Evolutionary conservation across 2,329 filamentous ascomycete species (phyloP).

Genomic region (Pestalotiopsis sp.): DNA sequence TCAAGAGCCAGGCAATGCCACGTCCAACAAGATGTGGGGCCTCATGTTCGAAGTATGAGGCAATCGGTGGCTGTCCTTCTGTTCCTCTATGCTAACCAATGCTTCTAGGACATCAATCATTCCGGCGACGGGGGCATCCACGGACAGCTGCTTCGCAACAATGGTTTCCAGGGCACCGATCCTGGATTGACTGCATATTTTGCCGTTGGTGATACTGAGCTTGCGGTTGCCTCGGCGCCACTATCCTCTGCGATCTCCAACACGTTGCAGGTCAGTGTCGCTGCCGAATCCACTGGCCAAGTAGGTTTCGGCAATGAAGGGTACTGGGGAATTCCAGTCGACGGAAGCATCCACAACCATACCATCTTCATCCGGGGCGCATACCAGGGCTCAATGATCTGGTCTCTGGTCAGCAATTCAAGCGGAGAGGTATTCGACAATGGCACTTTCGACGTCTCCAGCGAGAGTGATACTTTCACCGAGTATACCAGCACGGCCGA

Average conservation of each 20-base stretch:
- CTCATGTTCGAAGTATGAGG: background rate
- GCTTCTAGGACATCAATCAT: background rate
- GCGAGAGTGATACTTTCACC: background rate
- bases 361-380: background rate
- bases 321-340: background rate
- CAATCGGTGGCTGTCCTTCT: background rate
- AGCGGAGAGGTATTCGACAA: background rate
- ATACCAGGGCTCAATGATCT: background rate
- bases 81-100: background rate
- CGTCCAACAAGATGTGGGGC: background rate
- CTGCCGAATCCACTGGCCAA: background rate
- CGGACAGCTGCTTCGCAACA: background rate
- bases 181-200: background rate
- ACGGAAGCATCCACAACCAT: background rate
- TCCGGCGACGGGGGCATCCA: background rate
- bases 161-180: background rate
- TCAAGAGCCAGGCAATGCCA: background rate
- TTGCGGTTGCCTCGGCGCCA: background rate
- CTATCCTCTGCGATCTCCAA: background rate
- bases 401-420: background rate
- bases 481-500: background rate
- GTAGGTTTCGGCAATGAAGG: background rate
- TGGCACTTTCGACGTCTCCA: background rate
- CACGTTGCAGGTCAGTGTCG: background rate
- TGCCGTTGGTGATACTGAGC: background rate